These are phyloP conservation scores for Bipolaris gigantea DNA, from an alignment of 2,329 filamentous ascomycete genomes.

Conservation along the genomic window DNA sequence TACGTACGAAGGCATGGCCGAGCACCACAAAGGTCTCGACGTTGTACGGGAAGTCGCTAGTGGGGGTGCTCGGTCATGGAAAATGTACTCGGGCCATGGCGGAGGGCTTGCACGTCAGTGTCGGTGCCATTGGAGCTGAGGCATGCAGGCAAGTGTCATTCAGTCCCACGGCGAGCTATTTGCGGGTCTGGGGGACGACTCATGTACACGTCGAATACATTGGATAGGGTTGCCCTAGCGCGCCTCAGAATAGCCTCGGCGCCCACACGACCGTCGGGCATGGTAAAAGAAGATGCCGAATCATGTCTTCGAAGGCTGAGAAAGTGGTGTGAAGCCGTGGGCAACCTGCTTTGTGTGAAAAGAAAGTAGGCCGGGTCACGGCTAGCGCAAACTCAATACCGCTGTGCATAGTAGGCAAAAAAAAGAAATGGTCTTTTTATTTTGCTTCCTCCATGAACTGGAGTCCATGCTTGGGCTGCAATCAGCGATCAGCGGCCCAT, in stretches of 20 bases:
- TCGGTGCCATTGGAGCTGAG: neutral
- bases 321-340: neutral
- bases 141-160: slow-evolving; percentile 4
- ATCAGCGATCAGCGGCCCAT: neutral
- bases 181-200: slow-evolving; percentile 2
- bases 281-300: neutral
- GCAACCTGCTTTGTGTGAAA: neutral
- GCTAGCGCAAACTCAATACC: slow-evolving; percentile 8
- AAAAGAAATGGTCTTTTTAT: slow-evolving; percentile 3
- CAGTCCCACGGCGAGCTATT: neutral
- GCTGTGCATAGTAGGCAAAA: neutral
- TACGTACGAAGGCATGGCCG: neutral
- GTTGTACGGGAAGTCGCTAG: slow-evolving; percentile 6
- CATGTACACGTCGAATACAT: slow-evolving; percentile 3
- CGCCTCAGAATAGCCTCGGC: slow-evolving; percentile 2
- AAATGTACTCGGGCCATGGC: neutral
- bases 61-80: neutral
- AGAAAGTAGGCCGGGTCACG: neutral
- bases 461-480: neutral
- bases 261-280: neutral
- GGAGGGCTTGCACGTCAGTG: neutral
- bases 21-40: neutral
- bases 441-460: neutral
- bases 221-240: neutral
- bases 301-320: neutral